These are phyloP conservation scores for Sindora glabra DNA, from an alignment of 306 rosid species.

Conservation along the genomic window DNA sequence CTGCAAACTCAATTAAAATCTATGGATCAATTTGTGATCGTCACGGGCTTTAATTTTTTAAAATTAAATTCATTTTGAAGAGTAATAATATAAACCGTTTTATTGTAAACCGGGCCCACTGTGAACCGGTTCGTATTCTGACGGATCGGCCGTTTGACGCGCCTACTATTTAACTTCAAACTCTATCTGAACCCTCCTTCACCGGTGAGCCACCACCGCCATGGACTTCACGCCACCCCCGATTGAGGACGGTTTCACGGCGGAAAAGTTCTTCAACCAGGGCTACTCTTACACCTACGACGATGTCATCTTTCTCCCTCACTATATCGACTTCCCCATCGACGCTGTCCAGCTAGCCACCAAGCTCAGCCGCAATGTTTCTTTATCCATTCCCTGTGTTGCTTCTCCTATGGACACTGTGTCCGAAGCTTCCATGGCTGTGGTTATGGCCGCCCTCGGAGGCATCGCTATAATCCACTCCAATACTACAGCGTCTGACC, in stretches of 20 bases:
- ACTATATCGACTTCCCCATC: slow-evolving; percentile 81
- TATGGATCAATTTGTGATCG: no score
- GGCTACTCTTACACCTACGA: slow-evolving; percentile 93
- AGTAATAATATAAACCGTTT: no score
- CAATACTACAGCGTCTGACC: slow-evolving; percentile 37
- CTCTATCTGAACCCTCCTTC: slow-evolving; percentile 9
- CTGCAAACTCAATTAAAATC: no score
- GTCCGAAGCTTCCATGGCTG: slow-evolving; percentile 69
- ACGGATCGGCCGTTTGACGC: no score
- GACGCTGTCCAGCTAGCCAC: slow-evolving; percentile 56
- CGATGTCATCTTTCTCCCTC: slow-evolving; percentile 85
- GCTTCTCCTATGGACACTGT: slow-evolving; percentile 98
- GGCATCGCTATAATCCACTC: slow-evolving; percentile 67
- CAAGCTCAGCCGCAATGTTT: slow-evolving; percentile 47
- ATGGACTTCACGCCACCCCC: slow-evolving; percentile 38
- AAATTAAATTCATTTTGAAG: no score
- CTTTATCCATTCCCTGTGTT: slow-evolving; percentile 58
- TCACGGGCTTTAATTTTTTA: no score
- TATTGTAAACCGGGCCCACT: no score
- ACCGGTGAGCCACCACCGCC: neutral
- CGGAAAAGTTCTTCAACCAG: slow-evolving; percentile 59
- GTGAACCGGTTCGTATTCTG: no score
- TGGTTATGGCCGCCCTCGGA: slow-evolving; percentile 74
- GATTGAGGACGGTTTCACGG: slow-evolving; percentile 70
- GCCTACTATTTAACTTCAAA: no score